Evolutionary conservation across 176 grass and related monocot genomes (phyloP), one percentile per base, ranked within the genome.

Genomic region (Stipa capillata): DNA sequence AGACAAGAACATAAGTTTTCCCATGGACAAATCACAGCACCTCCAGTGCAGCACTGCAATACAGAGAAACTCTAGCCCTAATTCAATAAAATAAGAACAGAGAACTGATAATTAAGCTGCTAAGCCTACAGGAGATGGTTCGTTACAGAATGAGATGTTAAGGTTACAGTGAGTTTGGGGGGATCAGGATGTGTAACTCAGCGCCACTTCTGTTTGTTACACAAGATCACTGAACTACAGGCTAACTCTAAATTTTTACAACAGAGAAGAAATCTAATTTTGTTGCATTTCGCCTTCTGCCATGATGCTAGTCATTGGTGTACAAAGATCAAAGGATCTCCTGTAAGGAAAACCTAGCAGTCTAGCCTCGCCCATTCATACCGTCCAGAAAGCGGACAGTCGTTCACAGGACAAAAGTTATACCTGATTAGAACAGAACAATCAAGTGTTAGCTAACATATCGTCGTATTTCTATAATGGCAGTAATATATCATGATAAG

Each of bases 281-380:
- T n/a, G n/a, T n/a, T n/a, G n/a, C n/a, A n/a, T n/a, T 48, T 31
- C 80, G 39, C 80, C 80, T n/a, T 67, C 80, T 84, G 18, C 80
- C 80, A 84, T 18, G 3, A 32, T 20, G 23, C 29, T 73, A 33
- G 7, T n/a, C n/a, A n/a, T n/a, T n/a, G n/a, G n/a, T n/a, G n/a
- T n/a, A n/a, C n/a, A n/a, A n/a, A n/a, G n/a, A n/a, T n/a, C n/a
- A n/a, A n/a, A n/a, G n/a, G n/a, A 17, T 39, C 33, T 69, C 53
- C 33, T 65, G 24, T 33, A 0, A 54, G 35, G 41, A 21, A 57
- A 44, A 75, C 33, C 20, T 37, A 86, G 74, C 80, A 82, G 59
- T 87, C 43, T 75, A 89, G 84, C 75, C 79, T 90, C 81, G 79
- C 81, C 91, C 91, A 93, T 45, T 93, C 87, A 23, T 72, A 93